A percentile compares a stretch with the other conserved stretches of the same genome.
Evolutionary conservation across 2,329 filamentous ascomycete species (phyloP).

Genomic region (Ophiostoma fasciatum): DNA sequence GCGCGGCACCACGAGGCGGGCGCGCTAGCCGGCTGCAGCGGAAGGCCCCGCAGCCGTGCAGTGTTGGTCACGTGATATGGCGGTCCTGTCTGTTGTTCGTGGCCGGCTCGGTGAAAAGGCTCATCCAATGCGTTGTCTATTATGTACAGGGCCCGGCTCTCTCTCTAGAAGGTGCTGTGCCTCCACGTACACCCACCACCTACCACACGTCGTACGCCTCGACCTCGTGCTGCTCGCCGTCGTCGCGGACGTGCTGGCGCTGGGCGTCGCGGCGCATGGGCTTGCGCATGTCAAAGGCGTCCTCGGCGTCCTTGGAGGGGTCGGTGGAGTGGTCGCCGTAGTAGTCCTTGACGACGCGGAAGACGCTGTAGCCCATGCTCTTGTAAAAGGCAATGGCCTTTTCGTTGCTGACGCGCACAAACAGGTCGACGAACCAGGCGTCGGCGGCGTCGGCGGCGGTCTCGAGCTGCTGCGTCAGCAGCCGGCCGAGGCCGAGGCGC

Average conservation of each 20-base stretch:
- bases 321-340: conserved; percentile 72
- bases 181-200: too few relatives aligned
- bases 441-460: conserved; percentile 66
- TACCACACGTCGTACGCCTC: conserved; percentile 77
- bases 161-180: too few relatives aligned
- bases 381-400: conserved; percentile 82
- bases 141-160: too few relatives aligned
- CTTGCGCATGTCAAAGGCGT: conserved; percentile 96
- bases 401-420: conserved; percentile 77
- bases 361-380: conserved; percentile 84
- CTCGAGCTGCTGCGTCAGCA: conserved; percentile 69
- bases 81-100: too few relatives aligned
- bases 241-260: conserved; percentile 58
- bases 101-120: too few relatives aligned
- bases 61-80: too few relatives aligned
- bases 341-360: conserved; percentile 76
- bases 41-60: too few relatives aligned
- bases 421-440: conserved; percentile 92
- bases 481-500: conserved; percentile 72
- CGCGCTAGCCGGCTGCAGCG: too few relatives aligned
- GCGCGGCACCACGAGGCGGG: too few relatives aligned
- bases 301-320: conserved; percentile 51
- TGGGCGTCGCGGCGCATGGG: conserved; percentile 68
- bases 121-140: too few relatives aligned
- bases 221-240: conserved; percentile 68